phyloP scores from a whole-genome alignment of 2,329 filamentous ascomycete species.

The Aspergillus proliferans region DNA sequence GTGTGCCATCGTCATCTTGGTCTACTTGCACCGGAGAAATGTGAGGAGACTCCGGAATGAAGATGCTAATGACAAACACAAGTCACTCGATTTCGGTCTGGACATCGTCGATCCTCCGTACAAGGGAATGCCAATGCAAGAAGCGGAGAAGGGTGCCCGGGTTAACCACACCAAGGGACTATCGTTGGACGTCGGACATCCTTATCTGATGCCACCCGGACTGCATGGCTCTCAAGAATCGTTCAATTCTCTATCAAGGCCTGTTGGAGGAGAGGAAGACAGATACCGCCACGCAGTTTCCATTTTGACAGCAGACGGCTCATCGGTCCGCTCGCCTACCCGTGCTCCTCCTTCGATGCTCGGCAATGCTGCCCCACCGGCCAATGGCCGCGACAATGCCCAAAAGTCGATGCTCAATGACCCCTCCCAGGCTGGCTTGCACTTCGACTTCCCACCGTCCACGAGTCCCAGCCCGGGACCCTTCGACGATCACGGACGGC shows the following conservation, averaged over 20 bases:
- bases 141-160: constrained; percentile 36
- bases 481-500: constrained; percentile 6
- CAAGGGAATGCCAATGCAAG: constrained; percentile 52
- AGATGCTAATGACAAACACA: constrained; percentile 80
- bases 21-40: constrained; percentile 75
- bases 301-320: background rate
- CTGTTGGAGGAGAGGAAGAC: constrained; percentile 65
- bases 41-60: constrained; percentile 65
- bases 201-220: constrained; percentile 86
- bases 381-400: constrained; percentile 10
- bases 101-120: constrained; percentile 42
- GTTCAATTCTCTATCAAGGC: constrained; percentile 74
- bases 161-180: constrained; percentile 44
- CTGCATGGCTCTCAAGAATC: constrained; percentile 77
- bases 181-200: constrained; percentile 64
- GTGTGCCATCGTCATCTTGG: constrained; percentile 58
- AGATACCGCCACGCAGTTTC: constrained; percentile 60
- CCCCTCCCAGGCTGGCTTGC: constrained; percentile 14
- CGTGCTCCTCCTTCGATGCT: constrained; percentile 42
- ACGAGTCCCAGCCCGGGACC: constrained; percentile 14
- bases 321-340: constrained; percentile 46
- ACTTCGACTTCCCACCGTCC: constrained; percentile 15
- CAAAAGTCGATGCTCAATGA: constrained; percentile 6
- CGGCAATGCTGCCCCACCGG: constrained; percentile 12
- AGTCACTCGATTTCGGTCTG: constrained; percentile 86